A percentile compares a stretch with the other conserved stretches of the same genome.
Conservation (phyloP, 164 flowering plant genomes). For the Berberis thunbergii region DNA sequence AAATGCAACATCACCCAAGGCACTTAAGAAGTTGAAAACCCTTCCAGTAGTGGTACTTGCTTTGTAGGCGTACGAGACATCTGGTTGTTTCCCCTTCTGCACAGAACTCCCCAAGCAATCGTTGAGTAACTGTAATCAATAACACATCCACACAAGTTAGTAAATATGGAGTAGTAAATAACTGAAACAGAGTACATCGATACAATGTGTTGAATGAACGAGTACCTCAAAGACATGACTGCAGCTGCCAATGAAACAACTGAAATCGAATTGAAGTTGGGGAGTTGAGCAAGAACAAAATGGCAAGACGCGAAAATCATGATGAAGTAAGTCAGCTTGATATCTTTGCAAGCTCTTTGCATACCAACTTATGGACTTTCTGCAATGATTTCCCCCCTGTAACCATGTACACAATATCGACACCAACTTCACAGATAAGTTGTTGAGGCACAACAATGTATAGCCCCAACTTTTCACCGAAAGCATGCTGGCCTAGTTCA, state of each 20-base stretch:
- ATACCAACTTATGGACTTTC: slow-evolving; percentile 40
- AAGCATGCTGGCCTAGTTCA: slow-evolving; percentile 54
- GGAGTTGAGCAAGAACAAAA: slow-evolving; percentile 49
- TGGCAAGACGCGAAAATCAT: slow-evolving; percentile 50
- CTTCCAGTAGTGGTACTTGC: background rate
- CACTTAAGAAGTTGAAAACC: slow-evolving; percentile 1
- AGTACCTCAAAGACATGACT: slow-evolving; percentile 59
- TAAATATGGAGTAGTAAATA: background rate
- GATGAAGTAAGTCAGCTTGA: slow-evolving; percentile 51
- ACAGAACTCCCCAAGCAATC: slow-evolving; percentile 39
- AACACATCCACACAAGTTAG: background rate
- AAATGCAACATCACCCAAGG: slow-evolving; percentile 1
- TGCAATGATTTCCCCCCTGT: slow-evolving; percentile 57
- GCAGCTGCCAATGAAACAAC: slow-evolving; percentile 60
- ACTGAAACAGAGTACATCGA: background rate
- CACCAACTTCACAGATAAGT: slow-evolving; percentile 45
- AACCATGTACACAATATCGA: slow-evolving; percentile 57
- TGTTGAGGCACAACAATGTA: slow-evolving; percentile 57
- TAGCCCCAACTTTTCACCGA: slow-evolving; percentile 50
- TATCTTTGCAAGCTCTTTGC: slow-evolving; percentile 23
- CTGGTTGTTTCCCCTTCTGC: slow-evolving; percentile 24
- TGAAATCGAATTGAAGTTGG: slow-evolving; percentile 56
- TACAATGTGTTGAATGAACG: background rate
- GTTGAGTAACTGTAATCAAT: slow-evolving; percentile 35
- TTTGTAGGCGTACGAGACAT: background rate